Percentiles rank a stretch among this genome's conserved stretches.
phyloP scores from a whole-genome alignment of 768 basidiomycete species.

The Lentinula raphanica region DNA sequence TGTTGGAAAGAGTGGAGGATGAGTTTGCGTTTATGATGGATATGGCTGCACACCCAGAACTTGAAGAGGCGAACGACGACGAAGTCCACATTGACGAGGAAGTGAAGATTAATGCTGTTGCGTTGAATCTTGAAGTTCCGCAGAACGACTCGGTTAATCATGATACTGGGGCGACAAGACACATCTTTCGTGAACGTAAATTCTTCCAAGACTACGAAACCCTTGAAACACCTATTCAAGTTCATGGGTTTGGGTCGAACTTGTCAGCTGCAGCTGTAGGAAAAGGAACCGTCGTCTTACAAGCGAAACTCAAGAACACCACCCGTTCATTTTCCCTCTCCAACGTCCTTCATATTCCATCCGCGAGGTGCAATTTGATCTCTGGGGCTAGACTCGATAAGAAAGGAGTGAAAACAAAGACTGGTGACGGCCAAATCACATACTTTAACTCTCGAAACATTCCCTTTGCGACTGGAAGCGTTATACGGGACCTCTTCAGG shows the following conservation, averaged over 20 bases:
- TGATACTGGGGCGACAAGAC: conserved; percentile 15
- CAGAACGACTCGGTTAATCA: conserved; percentile 8
- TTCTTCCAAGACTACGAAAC: conserved; percentile 8
- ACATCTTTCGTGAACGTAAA: conserved; percentile 6
- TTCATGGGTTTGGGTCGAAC: conserved; percentile 7
- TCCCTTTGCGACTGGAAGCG: neutral
- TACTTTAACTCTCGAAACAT: neutral
- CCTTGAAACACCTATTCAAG: conserved; percentile 5
- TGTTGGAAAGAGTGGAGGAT: too few relatives aligned
- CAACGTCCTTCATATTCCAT: conserved; percentile 6
- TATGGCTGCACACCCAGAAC: too few relatives aligned
- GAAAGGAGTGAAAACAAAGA: conserved; percentile 9
- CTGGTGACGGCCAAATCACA: conserved; percentile 3
- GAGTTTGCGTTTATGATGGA: too few relatives aligned
- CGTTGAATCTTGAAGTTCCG: neutral
- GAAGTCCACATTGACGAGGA: conserved; percentile 1
- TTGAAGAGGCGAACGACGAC: neutral
- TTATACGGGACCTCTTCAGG: neutral
- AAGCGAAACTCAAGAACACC: neutral
- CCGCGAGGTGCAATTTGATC: too few relatives aligned
- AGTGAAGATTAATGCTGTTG: neutral
- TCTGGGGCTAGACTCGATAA: conserved; percentile 8
- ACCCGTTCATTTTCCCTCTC: conserved; percentile 2
- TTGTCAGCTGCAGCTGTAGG: conserved; percentile 7
- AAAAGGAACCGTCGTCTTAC: too few relatives aligned